These are phyloP conservation scores for Cerioporus squamosus DNA, from an alignment of 1,284 basidiomycete genomes.

Conservation along the genomic window DNA sequence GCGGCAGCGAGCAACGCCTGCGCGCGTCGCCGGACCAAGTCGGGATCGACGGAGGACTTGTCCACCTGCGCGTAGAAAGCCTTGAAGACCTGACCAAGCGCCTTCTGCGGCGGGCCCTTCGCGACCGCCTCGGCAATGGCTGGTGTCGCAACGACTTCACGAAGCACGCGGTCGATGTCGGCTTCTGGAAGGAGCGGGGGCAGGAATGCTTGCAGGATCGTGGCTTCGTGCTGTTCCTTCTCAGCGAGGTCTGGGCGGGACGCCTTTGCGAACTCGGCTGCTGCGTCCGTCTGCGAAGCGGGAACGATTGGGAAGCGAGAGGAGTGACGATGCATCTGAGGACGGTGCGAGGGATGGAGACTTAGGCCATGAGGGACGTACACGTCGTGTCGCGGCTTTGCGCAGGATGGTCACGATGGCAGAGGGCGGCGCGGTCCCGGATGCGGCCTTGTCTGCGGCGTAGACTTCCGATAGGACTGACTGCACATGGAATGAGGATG, in stretches of 20 bases:
- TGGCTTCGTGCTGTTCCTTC: slow-evolving; percentile 61
- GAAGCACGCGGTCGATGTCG: slow-evolving; percentile 57
- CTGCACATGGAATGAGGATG: no score
- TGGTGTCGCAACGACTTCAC: slow-evolving; percentile 41
- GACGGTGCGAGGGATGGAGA: neutral
- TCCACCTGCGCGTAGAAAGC: slow-evolving; percentile 65
- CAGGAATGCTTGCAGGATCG: slow-evolving; percentile 56
- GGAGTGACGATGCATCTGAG: neutral
- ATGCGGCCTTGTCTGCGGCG: slow-evolving; percentile 63
- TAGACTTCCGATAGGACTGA: no score
- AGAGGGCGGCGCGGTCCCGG: slow-evolving; percentile 44
- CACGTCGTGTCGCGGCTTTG: slow-evolving; percentile 62
- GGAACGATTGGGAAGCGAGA: slow-evolving; percentile 1
- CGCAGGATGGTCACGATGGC: slow-evolving; percentile 55
- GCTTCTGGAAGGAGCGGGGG: slow-evolving; percentile 60
- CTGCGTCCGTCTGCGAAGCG: slow-evolving; percentile 58
- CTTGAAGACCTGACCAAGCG: slow-evolving; percentile 58
- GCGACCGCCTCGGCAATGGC: slow-evolving; percentile 27
- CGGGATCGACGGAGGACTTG: slow-evolving; percentile 57
- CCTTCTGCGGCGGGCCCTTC: slow-evolving; percentile 37
- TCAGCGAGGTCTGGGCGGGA: slow-evolving; percentile 66
- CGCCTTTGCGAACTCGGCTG: slow-evolving; percentile 57
- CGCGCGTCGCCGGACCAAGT: slow-evolving; percentile 57
- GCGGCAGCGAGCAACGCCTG: slow-evolving; percentile 41
- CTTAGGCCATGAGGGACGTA: slow-evolving; percentile 40